Evolutionary conservation across 202 grass and related monocot genomes (phyloP).

Genomic region (Panicum hallii): DNA sequence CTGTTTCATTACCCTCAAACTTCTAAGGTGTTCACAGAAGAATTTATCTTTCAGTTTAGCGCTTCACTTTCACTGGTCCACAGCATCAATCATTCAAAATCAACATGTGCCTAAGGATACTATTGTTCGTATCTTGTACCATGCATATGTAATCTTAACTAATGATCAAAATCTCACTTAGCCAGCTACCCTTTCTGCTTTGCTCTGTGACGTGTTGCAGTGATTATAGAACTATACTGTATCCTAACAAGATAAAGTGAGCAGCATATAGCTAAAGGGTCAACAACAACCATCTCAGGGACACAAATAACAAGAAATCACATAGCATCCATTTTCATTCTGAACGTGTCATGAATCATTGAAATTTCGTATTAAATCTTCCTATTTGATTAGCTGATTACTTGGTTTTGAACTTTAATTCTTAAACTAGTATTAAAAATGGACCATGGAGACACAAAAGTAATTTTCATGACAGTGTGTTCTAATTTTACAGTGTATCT

Average conservation of each 20-base stretch:
- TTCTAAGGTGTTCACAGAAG: background rate
- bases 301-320: background rate
- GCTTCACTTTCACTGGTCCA: background rate
- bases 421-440: no score
- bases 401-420: background rate
- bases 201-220: background rate
- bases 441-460: background rate
- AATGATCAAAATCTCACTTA: background rate
- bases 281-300: background rate
- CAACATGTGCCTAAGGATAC: background rate
- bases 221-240: background rate
- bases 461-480: background rate
- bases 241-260: background rate
- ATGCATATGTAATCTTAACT: background rate
- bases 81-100: no score
- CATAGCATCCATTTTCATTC: background rate
- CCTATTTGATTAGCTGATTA: background rate
- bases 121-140: background rate
- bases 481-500: background rate
- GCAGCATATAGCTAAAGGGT: background rate
- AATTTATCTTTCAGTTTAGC: background rate
- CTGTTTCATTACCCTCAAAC: background rate
- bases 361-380: background rate
- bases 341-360: background rate
- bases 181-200: background rate